Base-by-base conservation (phyloP, 495 filamentous ascomycete species). In the Friedmanniomyces simplex region DNA sequence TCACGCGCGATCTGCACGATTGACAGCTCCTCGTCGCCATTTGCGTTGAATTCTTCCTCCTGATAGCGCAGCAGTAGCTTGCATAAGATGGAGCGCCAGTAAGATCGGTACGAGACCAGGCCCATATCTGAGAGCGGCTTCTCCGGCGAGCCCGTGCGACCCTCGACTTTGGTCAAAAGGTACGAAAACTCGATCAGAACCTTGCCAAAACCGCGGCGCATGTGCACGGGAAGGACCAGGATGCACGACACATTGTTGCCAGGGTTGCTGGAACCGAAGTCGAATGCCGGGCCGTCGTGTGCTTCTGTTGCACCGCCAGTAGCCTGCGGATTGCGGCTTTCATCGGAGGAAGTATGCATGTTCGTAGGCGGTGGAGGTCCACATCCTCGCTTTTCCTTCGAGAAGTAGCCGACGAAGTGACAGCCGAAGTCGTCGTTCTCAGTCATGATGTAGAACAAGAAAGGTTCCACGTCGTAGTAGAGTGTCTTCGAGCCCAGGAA, bases 91-190 rank as follows among this genome's bases (percentile, higher is more conserved):
- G 95, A 74, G 39, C 91, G 81, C 93, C 93, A 98, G 68, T 98
- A 98, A 61, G 93, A 96, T 18, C 94, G 83, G 66, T 98, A 98
- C 1, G 91, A 96, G 1, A 97, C 89, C 36, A 98, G 72, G 1
- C 93, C 93, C 88, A 98, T 94, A 70, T 98, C 93, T 0, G 93
- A 97, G 5, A 98, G 81, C 0, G 93, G 93, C 69, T 98, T 98
- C 68, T 98, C 93, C 1, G 93, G 93, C 0, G 93, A 96, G 7
- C 93, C 93, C 2, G 89, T 95, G 67, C 96, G 96, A 64, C 86
- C 82, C 71, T 98, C 93, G 1, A 91, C 87, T 50, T 89, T 81
- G 0, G 93, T 96, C 32, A 98, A 79, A 5, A 97, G 86, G 63
- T 98, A 98, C 0, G 93, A 98, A 65, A 98, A 98, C 68, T 96